phyloP scores from a whole-genome alignment of 2,329 filamentous ascomycete genomes.

The Acrodontium crateriforme region DNA sequence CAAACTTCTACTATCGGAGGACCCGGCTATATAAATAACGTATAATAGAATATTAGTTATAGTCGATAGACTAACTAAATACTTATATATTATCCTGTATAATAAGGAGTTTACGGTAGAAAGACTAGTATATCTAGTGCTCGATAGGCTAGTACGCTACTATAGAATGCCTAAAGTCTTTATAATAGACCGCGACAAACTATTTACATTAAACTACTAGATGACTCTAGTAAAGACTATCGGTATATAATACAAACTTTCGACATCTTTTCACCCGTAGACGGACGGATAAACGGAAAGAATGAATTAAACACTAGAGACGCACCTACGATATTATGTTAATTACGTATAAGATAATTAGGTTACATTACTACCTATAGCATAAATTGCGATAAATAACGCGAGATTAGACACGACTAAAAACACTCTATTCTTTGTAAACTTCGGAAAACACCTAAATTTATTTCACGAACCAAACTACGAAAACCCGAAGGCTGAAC shows the following conservation, averaged over 20 bases:
- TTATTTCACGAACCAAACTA: too few species aligned
- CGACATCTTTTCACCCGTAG: conserved; percentile 15
- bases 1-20: conserved; percentile 7
- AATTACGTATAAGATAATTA: too few species aligned
- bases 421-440: conserved; percentile 11
- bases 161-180: conserved; percentile 8
- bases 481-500: too few species aligned
- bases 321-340: too few species aligned
- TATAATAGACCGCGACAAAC: conserved; percentile 11
- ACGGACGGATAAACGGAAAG: too few species aligned
- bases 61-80: conserved; percentile 11
- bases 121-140: conserved; percentile 9
- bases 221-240: conserved; percentile 7
- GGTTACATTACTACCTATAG: conserved; percentile 11
- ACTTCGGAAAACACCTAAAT: conserved; percentile 6
- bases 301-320: too few species aligned
- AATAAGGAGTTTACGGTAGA: conserved; percentile 6
- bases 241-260: conserved; percentile 12
- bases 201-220: conserved; percentile 13
- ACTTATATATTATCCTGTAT: conserved; percentile 6
- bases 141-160: conserved; percentile 9
- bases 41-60: conserved; percentile 12
- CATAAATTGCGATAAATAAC: conserved; percentile 15
- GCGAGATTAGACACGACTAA: conserved; percentile 6
- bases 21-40: conserved; percentile 1